Base-by-base conservation (phyloP, 805 yeast genomes). In the Pichia phayaonensis region DNA sequence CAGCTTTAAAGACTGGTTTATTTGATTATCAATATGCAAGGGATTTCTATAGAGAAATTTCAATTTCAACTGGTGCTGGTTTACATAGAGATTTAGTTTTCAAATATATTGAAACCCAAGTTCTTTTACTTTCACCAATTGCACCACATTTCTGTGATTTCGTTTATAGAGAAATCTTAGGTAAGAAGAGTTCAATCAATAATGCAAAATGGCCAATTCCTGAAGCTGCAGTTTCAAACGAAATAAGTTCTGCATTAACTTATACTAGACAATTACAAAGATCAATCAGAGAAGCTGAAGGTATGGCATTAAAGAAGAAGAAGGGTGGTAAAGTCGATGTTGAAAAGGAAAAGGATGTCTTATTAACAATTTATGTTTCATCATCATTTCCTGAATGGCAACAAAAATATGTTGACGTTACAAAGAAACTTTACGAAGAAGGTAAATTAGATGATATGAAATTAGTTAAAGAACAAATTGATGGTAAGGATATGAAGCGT, bases 121-220 rank as follows among this genome's bases (percentile, higher is more conserved):
- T 84, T 20, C 76, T 94, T 60, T 70, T 90, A 66, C 72, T 94
- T 59, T 81, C 95, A 18, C 99, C 99, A 56, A 74, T 94, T 60
- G 95, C 98, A 42, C 98, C 99, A 45, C 99, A 94, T 70, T 90
- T 92, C 68, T 82, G 94, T 57, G 99, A 94, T 60, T 88, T 81
- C 72, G 73, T 92, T 51, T 89, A 87, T 79, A 80, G 85, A 64
- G 98, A 92, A 58, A 74, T 90, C 42, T 74, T 94, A 56, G 81
- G 82, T 42, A 77, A 84, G 59, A 66, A 71, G 44, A 75, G 74
- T 3, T 75, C 95, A 43, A 82, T 88, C 42, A 95, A 90, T 67
- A 47, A 55, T 36, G 86, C 92, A 23, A 63, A 56, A 52, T 94
- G 92, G 85, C 98, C 99, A 57, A 75, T 81, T 65, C 81, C 84